Conservation (phyloP, 768 basidiomycete genomes). For the Mycena filopes region DNA sequence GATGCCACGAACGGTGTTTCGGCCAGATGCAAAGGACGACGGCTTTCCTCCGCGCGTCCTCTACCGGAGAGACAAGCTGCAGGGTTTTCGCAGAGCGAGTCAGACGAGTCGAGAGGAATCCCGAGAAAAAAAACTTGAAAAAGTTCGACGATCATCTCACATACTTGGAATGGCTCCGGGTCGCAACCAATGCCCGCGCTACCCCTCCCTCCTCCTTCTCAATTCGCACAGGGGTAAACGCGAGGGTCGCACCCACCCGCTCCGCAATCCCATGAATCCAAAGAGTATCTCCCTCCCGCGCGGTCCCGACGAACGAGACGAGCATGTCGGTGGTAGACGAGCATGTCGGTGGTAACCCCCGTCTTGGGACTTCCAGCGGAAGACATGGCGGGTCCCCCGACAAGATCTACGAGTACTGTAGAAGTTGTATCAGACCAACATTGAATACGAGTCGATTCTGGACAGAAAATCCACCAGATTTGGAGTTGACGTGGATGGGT, state of each 20-base stretch:
- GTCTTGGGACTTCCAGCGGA: conserved; percentile 27
- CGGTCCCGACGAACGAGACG: conserved; percentile 24
- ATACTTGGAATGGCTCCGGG: conserved; percentile 32
- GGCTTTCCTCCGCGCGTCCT: too few relatives aligned
- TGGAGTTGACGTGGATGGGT: conserved; percentile 32
- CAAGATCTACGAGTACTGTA: conserved; percentile 31
- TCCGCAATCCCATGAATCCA: conserved; percentile 28
- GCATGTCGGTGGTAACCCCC: conserved; percentile 30
- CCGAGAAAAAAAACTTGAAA: too few relatives aligned
- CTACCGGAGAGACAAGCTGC: too few relatives aligned
- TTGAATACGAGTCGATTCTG: not conserved
- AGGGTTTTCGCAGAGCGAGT: too few relatives aligned
- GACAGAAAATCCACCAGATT: conserved; percentile 15
- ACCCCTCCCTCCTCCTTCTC: conserved; percentile 19
- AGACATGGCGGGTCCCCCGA: conserved; percentile 26
- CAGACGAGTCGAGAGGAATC: too few relatives aligned
- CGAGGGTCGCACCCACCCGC: conserved; percentile 29
- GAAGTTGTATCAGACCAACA: not conserved
- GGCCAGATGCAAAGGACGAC: too few relatives aligned
- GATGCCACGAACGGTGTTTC: too few relatives aligned
- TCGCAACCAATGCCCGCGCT: conserved; percentile 25
- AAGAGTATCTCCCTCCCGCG: conserved; percentile 28
- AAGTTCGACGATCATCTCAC: conserved; percentile 25
- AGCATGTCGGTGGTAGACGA: too few relatives aligned
- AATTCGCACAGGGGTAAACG: conserved; percentile 28